These are phyloP conservation scores for Diaporthe capsici DNA, from an alignment of 2,329 filamentous ascomycete genomes.

Conservation along the genomic window DNA sequence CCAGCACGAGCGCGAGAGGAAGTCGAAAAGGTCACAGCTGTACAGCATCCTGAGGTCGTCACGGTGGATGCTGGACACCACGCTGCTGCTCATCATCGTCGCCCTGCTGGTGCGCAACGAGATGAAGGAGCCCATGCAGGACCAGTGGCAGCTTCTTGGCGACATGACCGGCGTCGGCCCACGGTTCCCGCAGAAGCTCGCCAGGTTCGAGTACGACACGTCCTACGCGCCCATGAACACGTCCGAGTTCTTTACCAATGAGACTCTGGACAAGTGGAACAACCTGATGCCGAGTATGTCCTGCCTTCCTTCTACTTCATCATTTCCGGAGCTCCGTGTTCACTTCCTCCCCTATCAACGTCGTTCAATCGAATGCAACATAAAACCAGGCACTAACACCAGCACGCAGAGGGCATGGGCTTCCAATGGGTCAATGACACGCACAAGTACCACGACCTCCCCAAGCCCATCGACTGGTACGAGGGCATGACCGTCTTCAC, in stretches of 20 bases:
- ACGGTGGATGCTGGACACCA: conserved; percentile 57
- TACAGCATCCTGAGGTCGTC: conserved; percentile 49
- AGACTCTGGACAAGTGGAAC: conserved; percentile 54
- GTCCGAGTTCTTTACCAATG: conserved; percentile 54
- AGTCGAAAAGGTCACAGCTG: conserved; percentile 44
- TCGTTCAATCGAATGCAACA: neutral
- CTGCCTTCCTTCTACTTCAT: neutral
- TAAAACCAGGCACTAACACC: conserved; percentile 32
- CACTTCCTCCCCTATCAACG: too few relatives aligned
- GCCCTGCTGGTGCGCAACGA: conserved; percentile 53
- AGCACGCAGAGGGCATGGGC: conserved; percentile 51
- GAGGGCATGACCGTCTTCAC: conserved; percentile 54
- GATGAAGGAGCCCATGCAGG: conserved; percentile 42
- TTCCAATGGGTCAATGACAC: conserved; percentile 55
- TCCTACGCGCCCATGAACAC: conserved; percentile 54
- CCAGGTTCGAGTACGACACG: conserved; percentile 52
- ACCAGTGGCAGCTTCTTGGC: conserved; percentile 52
- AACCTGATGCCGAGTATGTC: conserved; percentile 52
- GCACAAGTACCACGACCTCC: conserved; percentile 53
- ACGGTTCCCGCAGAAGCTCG: conserved; percentile 50
- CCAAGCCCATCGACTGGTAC: conserved; percentile 52
- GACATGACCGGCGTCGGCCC: conserved; percentile 55
- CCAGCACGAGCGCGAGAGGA: conserved; percentile 45
- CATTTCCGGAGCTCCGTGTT: neutral
- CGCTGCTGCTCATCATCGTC: conserved; percentile 55